These are phyloP conservation scores for Tilletia caries DNA, from an alignment of 1,284 basidiomycete species.

Conservation along the genomic window DNA sequence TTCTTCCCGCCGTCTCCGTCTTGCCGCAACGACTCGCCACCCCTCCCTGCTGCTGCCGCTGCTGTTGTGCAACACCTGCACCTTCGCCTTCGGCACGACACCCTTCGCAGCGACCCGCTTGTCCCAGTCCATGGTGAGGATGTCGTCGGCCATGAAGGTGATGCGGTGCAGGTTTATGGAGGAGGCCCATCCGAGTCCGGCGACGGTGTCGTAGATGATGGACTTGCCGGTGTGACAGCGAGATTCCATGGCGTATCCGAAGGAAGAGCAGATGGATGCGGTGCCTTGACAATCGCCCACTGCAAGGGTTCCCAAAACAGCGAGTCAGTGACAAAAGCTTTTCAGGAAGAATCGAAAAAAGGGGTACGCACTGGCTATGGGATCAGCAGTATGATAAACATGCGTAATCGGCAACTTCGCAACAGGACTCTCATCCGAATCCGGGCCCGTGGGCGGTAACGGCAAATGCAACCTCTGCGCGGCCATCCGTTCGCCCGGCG, in stretches of 20 bases:
- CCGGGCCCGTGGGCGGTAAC: constrained; percentile 54
- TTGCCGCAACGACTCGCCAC: constrained; percentile 11
- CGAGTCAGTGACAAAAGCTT: neutral
- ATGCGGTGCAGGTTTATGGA: constrained; percentile 77
- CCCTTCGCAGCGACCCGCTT: constrained; percentile 42
- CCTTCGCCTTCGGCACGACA: neutral
- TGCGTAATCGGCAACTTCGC: constrained; percentile 60
- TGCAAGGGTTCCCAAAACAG: neutral
- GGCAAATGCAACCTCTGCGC: constrained; percentile 83
- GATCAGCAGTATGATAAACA: constrained; percentile 75
- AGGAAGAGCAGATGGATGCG: constrained; percentile 42
- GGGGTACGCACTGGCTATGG: constrained; percentile 56
- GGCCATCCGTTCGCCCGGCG: constrained; percentile 84
- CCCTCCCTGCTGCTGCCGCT: constrained; percentile 32
- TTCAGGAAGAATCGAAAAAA: neutral
- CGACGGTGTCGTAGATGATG: constrained; percentile 83
- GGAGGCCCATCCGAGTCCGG: constrained; percentile 74
- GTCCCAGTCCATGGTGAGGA: constrained; percentile 75
- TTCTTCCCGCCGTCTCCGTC: neutral
- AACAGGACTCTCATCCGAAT: constrained; percentile 34
- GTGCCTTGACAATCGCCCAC: constrained; percentile 47
- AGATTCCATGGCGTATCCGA: constrained; percentile 51
- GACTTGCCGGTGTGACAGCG: constrained; percentile 77
- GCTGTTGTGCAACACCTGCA: no score
- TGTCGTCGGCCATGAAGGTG: constrained; percentile 67